Evolutionary conservation across 2,329 filamentous ascomycete species (phyloP), one percentile per base, ranked within the genome.

Genomic region (Ceratocystis variospora): DNA sequence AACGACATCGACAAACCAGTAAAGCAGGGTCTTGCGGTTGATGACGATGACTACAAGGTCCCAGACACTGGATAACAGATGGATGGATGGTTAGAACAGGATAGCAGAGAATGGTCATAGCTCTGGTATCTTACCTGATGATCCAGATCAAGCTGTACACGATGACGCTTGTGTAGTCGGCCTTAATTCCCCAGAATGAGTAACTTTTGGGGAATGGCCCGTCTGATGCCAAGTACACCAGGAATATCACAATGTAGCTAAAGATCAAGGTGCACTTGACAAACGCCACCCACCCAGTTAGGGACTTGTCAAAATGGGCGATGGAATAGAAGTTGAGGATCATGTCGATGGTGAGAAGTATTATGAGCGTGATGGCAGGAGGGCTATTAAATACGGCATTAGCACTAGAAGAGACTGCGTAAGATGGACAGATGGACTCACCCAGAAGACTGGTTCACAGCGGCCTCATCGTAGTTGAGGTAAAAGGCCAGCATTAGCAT

Each of bases 101-200:
- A 44, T 2, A 15, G 12, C 8, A 53, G 37, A 19, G 31, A n/a
- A 41, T 41, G 37, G 3, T 3, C 3, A 41, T 41, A 41, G 37
- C 8, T 3, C 37, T 10, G 10, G 37, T 41, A 41, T 41, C 73
- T 70, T 71, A 74, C 73, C 74, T 72, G 63, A 74, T 71, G 28
- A 73, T 69, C 71, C 75, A 77, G 22, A 78, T 70, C 62, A 78
- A 73, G 62, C 73, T 69, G 67, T 77, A 73, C 6, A 76, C 72
- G 61, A 76, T 68, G 7, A 71, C 71, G 7, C 73, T 72, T 2
- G 75, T 71, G 46, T 70, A 71, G 22, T 68, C 68, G 5, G 71
- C 68, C 50, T 69, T 33, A 63, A 78, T 69, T 19, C 71, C 73
- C 75, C 76, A 78, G 70, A 75, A 77, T 0, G 72, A 71, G 57